Evolutionary conservation across 1,284 basidiomycete species (phyloP).

Genomic region (Lentinus polychrous): DNA sequence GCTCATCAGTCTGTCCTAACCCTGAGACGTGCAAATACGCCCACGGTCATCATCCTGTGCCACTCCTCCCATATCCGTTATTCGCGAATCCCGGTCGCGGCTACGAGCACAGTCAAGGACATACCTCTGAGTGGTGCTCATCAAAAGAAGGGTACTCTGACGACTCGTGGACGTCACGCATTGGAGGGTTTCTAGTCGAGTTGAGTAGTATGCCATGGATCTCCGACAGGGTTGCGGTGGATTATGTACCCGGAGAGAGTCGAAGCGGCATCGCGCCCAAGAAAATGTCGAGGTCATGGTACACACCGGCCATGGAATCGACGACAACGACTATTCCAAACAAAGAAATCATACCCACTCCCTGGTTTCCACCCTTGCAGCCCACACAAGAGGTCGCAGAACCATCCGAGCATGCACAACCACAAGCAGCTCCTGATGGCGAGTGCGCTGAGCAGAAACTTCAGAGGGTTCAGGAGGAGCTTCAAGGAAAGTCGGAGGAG

Average conservation of each 20-base stretch:
- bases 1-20: background rate
- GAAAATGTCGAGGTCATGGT: slow-evolving; percentile 14
- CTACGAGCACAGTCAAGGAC: background rate
- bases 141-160: background rate
- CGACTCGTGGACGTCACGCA: slow-evolving; percentile 3
- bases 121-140: background rate
- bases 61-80: background rate
- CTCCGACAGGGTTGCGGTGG: slow-evolving; percentile 11
- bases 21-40: background rate
- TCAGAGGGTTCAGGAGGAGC: slow-evolving; percentile 1
- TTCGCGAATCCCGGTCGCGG: background rate
- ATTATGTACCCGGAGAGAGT: slow-evolving; percentile 14
- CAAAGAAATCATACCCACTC: slow-evolving; percentile 9
- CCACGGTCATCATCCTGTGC: background rate
- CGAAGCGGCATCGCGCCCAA: slow-evolving; percentile 2
- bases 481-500: slow-evolving; percentile 7
- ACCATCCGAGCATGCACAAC: slow-evolving; percentile 6
- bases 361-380: slow-evolving; percentile 14
- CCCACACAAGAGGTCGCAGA: slow-evolving; percentile 10
- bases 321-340: slow-evolving; percentile 11
- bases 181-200: slow-evolving; percentile 7
- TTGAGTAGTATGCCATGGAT: slow-evolving; percentile 14
- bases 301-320: slow-evolving; percentile 8
- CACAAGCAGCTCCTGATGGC: background rate
- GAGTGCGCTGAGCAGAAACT: slow-evolving; percentile 1